Percentiles rank a stretch among this genome's conserved stretches.
Conservation (phyloP, 371 early-diverging fungal genomes). For the Mucor plumbeus region DNA sequence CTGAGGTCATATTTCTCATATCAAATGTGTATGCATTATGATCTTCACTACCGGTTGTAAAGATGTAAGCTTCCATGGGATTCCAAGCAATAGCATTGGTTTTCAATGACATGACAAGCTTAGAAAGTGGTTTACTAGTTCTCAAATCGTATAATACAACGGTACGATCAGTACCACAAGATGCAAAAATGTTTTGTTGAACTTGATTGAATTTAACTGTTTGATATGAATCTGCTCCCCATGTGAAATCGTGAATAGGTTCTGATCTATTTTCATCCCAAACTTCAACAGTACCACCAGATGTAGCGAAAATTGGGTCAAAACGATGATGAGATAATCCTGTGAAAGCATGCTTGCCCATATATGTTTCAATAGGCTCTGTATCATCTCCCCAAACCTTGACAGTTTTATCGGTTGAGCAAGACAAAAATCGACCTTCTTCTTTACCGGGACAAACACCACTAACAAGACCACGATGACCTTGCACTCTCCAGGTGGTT, state of each 20-base stretch:
- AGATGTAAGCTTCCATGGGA: slow-evolving; percentile 95
- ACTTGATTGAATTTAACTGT: slow-evolving; percentile 94
- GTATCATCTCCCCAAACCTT: slow-evolving; percentile 80
- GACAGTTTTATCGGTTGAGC: slow-evolving; percentile 87
- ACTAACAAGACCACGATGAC: slow-evolving; percentile 82
- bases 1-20: slow-evolving; percentile 90
- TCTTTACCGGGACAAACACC: slow-evolving; percentile 77
- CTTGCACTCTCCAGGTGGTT: slow-evolving; percentile 75
- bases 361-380: slow-evolving; percentile 73
- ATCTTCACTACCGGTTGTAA: slow-evolving; percentile 94
- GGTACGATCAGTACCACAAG: slow-evolving; percentile 91
- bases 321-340: slow-evolving; percentile 84
- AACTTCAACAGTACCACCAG: slow-evolving; percentile 82
- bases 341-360: slow-evolving; percentile 80
- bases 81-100: slow-evolving; percentile 98
- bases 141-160: slow-evolving; percentile 94
- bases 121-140: slow-evolving; percentile 80
- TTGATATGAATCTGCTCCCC: slow-evolving; percentile 95
- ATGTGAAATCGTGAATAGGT: slow-evolving; percentile 82
- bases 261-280: slow-evolving; percentile 93
- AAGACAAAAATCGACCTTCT: slow-evolving; percentile 77
- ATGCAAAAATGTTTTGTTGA: slow-evolving; percentile 89
- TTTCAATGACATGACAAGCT: slow-evolving; percentile 73
- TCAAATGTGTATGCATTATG: slow-evolving; percentile 96
- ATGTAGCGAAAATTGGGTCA: slow-evolving; percentile 86